Conservation (phyloP, 768 basidiomycete genomes). For the Naganishia friedmannii region DNA sequence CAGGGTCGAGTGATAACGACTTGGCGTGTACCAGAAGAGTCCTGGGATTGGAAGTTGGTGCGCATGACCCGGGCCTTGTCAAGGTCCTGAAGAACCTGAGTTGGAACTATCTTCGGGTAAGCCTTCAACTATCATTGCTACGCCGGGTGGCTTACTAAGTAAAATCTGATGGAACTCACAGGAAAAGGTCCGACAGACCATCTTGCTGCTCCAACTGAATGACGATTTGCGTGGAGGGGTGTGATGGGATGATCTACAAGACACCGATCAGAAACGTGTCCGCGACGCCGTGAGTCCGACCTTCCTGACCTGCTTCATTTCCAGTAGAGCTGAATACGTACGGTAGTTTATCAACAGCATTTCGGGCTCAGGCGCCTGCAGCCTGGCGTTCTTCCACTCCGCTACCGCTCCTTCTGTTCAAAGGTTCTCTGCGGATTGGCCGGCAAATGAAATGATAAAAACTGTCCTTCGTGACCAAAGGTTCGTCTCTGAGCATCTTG, state of each 20-base stretch:
- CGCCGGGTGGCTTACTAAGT: too few species aligned
- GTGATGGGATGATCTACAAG: background rate
- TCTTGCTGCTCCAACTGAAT: background rate
- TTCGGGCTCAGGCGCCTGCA: background rate
- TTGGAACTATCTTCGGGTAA: background rate
- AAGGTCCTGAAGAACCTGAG: background rate
- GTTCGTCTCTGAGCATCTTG: background rate
- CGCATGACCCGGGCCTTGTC: background rate
- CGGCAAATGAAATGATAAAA: background rate
- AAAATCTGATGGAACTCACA: background rate
- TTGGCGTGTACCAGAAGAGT: background rate
- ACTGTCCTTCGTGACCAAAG: background rate
- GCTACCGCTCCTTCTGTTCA: background rate
- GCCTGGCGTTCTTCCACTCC: background rate
- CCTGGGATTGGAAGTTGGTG: background rate
- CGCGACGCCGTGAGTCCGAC: background rate
- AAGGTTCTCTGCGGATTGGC: background rate
- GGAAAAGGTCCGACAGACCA: background rate
- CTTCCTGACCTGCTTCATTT: background rate
- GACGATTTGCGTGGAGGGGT: background rate
- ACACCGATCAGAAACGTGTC: background rate
- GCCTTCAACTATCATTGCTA: too few species aligned
- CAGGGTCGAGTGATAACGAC: background rate
- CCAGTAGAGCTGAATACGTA: too few species aligned
- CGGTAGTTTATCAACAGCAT: background rate